These are phyloP conservation scores for Neofusicoccum laricinum DNA, from an alignment of 2,329 filamentous ascomycete genomes.

Conservation along the genomic window DNA sequence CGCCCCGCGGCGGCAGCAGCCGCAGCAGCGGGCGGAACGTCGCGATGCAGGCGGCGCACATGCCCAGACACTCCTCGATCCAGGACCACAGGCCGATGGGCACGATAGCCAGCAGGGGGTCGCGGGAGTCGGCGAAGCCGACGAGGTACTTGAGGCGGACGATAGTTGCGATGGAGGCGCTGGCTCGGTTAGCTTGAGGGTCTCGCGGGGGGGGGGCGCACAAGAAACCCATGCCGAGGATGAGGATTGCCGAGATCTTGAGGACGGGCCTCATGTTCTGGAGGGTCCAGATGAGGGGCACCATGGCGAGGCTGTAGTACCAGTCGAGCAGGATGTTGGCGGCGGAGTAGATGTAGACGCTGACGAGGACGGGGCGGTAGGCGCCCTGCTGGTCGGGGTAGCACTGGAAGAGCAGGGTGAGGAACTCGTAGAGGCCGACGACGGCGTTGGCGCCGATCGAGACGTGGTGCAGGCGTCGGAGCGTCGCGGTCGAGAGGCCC, in stretches of 20 bases:
- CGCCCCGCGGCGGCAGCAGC: background rate
- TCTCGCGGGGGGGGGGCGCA: background rate
- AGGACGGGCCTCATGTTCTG: slow-evolving; percentile 1
- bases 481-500: background rate
- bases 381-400: background rate
- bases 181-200: background rate
- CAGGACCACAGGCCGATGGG: background rate
- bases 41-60: slow-evolving; percentile 1
- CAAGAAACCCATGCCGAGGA: slow-evolving; percentile 8
- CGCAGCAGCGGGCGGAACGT: background rate
- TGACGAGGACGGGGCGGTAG: background rate
- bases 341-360: background rate
- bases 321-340: slow-evolving; percentile 12
- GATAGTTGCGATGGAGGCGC: slow-evolving; percentile 2
- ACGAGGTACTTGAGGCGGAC: slow-evolving; percentile 4
- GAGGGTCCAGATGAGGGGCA: slow-evolving; percentile 3
- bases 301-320: slow-evolving; percentile 14
- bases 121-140: background rate
- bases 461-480: slow-evolving; percentile 2
- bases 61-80: slow-evolving; percentile 2
- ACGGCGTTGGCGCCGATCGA: background rate
- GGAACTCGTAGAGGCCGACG: background rate
- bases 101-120: background rate
- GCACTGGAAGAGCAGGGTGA: slow-evolving; percentile 6
- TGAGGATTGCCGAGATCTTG: background rate